Conservation (phyloP, 805 yeast genomes). For the Cyberlindnera euphorbiiphila region DNA sequence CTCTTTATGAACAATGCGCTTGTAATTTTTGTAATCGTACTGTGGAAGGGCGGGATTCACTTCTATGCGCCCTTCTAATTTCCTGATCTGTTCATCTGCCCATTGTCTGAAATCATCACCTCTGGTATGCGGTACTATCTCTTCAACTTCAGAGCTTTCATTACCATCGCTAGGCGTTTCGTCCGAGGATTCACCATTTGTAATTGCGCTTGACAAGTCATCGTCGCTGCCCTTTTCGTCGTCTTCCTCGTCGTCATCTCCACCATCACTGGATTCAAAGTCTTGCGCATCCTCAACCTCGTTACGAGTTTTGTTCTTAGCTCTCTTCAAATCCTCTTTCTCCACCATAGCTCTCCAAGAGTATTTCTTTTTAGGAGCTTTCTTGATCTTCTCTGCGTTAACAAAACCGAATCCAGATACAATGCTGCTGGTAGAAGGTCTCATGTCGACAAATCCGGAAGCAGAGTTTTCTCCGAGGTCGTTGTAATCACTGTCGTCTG, state of each 20-base stretch:
- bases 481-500: slow-evolving; percentile 23
- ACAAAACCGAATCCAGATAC: slow-evolving; percentile 72
- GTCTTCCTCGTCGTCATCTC: slow-evolving; percentile 24
- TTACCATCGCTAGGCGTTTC: slow-evolving; percentile 16
- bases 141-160: slow-evolving; percentile 20
- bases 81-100: slow-evolving; percentile 75
- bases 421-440: slow-evolving; percentile 59
- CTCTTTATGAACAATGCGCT: slow-evolving; percentile 53
- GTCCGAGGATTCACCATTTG: slow-evolving; percentile 22
- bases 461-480: slow-evolving; percentile 22
- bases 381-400: slow-evolving; percentile 47
- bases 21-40: slow-evolving; percentile 40
- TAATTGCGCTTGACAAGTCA: slow-evolving; percentile 22
- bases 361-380: slow-evolving; percentile 49
- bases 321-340: slow-evolving; percentile 39
- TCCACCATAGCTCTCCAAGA: slow-evolving; percentile 69
- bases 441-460: slow-evolving; percentile 62
- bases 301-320: slow-evolving; percentile 24
- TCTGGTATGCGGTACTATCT: slow-evolving; percentile 42
- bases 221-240: slow-evolving; percentile 1
- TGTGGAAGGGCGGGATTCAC: slow-evolving; percentile 37
- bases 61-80: slow-evolving; percentile 56
- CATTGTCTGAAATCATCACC: slow-evolving; percentile 78
- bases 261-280: slow-evolving; percentile 41
- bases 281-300: slow-evolving; percentile 56